Evolutionary conservation across 2,329 filamentous ascomycete genomes (phyloP), one percentile per base, ranked within the genome.

Genomic region (Colletotrichum incanum): DNA sequence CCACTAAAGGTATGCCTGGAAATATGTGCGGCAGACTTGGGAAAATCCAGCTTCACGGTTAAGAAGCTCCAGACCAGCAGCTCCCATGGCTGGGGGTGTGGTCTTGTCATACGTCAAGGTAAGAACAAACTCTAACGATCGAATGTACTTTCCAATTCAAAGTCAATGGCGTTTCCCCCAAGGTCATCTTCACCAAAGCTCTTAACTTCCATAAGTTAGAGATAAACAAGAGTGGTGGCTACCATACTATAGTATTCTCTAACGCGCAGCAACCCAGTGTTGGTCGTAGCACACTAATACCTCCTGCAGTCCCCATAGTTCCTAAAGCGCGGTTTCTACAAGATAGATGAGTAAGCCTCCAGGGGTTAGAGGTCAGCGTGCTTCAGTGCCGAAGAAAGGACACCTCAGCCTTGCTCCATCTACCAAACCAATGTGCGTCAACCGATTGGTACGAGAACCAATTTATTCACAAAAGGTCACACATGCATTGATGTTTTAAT

Each of bases 141-240:
- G 43, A 28, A 16, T n/a, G 41, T 1, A 31, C 14, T 1, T 50
- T 50, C 16, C 31, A 50, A 18, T 2, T 58, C 16, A 60, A 59
- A 11, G 54, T 54, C 16, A 60, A 41, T 7, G 28, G 54, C 2
- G n/a, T 50, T 6, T 34, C n/a, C 3, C 14, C 41, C 18, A 20
- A 49, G 1, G 54, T 31, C 18, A 3, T 20, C 2, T 18, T 31
- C 16, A 66, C 54, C 31, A 18, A 43, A 9, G 23, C 41, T 3
- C 64, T 60, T 5, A 34, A 37, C 1, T 60, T 60, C n/a, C 34
- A 28, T 59, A 59, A 59, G 54, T 11, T 59, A 6, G 64, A 59
- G 31, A 9, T 50, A 5, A n/a, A 59, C 20, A 28, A 43, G 11
- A 11, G 7, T 7, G 41, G 41, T 5, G 23, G 16, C 28, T 12